Evolutionary conservation across 73 alveolate species (phyloP).

Genomic region (Blepharisma japonicum): DNA sequence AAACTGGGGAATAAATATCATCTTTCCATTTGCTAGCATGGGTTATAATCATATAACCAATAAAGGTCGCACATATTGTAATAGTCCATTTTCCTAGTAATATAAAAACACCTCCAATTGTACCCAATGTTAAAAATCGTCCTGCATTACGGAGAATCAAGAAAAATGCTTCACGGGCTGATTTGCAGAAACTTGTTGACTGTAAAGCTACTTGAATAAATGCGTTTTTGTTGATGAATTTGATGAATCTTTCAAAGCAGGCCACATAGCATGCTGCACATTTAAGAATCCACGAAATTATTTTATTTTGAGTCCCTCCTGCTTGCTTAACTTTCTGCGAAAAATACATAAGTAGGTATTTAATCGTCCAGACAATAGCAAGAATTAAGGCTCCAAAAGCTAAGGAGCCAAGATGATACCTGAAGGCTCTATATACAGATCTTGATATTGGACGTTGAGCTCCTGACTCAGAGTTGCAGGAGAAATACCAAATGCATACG

Average conservation of each 20-base stretch:
- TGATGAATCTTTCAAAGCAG: constrained; percentile 91
- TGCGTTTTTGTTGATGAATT: constrained; percentile 92
- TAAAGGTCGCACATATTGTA: constrained; percentile 68
- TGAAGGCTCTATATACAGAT: constrained; percentile 85
- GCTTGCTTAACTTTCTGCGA: constrained; percentile 73
- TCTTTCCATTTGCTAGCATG: constrained; percentile 56
- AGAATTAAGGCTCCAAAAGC: constrained; percentile 95
- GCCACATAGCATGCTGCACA: constrained; percentile 79
- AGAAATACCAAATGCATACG: constrained; percentile 95
- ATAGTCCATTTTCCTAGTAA: constrained; percentile 86
- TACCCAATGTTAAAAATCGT: constrained; percentile 85
- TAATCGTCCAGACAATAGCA: constrained; percentile 90
- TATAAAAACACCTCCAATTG: constrained; percentile 90
- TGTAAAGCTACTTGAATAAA: constrained; percentile 91
- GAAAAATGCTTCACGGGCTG: constrained; percentile 96
- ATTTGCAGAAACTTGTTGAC: constrained; percentile 88
- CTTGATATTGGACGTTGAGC: constrained; percentile 74
- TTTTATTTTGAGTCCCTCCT: constrained; percentile 64
- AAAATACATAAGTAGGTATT: constrained; percentile 79
- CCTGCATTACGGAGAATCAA: constrained; percentile 88
- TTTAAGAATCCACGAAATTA: constrained; percentile 78
- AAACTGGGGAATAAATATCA: constrained; percentile 63
- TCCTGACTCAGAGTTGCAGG: constrained; percentile 85
- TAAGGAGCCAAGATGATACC: constrained; percentile 95
- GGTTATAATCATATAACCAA: constrained; percentile 79